Evolutionary conservation across 768 basidiomycete genomes (phyloP), one percentile per base, ranked within the genome.

Genomic region (Omphalotus guepiniiformis): DNA sequence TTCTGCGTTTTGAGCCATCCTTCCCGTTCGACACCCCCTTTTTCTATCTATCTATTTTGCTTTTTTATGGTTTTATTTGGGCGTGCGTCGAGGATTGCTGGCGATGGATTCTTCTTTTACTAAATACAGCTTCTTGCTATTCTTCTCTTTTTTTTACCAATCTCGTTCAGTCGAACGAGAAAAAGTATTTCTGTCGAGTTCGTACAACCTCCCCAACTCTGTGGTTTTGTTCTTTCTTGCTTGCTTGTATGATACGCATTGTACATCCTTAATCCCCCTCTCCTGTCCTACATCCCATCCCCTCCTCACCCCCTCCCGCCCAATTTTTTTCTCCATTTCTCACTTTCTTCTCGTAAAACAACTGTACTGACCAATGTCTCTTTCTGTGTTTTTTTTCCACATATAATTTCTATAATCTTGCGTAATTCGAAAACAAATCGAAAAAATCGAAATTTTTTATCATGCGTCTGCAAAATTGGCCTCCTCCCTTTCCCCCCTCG

Each of bases 401-500:
- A 5, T n/a, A 19, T 29, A 30, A n/a, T 25, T 29, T 44, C 42
- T 34, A 32, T 35, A 32, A 42, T 42, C 41, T 39, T 18, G 27
- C 26, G 12, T 32, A n/a, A 59, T 72, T 40, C 72, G 70, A 55
- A 65, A 9, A 32, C 30, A 26, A 30, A 42, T 15, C 18, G 25
- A 12, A 15, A 29, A 29, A 13, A n/a, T 19, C 11, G 27, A 42
- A 38, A 27, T 16, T n/a, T 19, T 46, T 39, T n/a, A 16, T 7
- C 27, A 29, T n/a, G 12, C 21, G 18, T 19, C 22, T 30, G 62
- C 56, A 68, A 65, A 6, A 59, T 71, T 39, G 71, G 70, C 55
- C 66, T 68, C 46, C 53, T 60, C 49, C 64, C 66, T 44, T 59
- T 44, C 62, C 52, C 39, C 54, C 50, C 39, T 56, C 54, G 36